Percentiles rank a stretch among this genome's conserved stretches.
Conservation (phyloP, 305 asterid species). For the Ajuga reptans region DNA sequence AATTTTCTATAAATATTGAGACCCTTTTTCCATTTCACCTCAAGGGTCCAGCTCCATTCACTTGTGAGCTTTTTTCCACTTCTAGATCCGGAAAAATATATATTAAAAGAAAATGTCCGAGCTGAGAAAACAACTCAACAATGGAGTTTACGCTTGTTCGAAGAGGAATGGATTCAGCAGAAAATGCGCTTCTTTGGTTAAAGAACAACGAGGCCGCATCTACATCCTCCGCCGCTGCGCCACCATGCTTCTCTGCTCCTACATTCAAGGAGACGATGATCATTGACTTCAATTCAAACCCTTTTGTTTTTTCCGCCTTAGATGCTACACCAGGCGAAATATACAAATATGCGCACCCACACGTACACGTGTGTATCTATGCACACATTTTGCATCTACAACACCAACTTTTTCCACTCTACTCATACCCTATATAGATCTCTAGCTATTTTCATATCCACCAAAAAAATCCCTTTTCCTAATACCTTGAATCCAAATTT, state of each 20-base stretch:
- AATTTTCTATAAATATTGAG: conserved; percentile 5
- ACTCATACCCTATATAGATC: not conserved
- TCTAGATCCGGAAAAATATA: not conserved
- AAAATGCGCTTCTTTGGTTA: conserved; percentile 53
- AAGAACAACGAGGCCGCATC: conserved; percentile 61
- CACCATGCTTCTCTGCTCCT: conserved; percentile 69
- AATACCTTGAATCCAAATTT: not conserved
- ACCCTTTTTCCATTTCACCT: not conserved
- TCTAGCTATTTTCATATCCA: no score
- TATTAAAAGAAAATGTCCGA: conserved; percentile 34
- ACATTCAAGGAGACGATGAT: conserved; percentile 63
- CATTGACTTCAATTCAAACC: not conserved
- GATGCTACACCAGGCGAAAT: not conserved
- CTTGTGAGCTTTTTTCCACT: conserved; percentile 47
- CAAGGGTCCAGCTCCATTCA: conserved; percentile 61
- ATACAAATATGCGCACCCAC: no score
- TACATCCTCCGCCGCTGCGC: conserved; percentile 76
- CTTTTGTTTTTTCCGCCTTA: not conserved
- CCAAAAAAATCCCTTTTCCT: not conserved
- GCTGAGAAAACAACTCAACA: conserved; percentile 18
- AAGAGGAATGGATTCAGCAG: conserved; percentile 46
- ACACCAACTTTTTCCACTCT: not conserved
- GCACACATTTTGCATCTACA: no score
- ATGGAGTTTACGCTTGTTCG: conserved; percentile 18
- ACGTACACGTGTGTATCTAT: no score